Evolutionary conservation across 306 rosid genomes (phyloP).

Genomic region (Lathyrus oleraceus): DNA sequence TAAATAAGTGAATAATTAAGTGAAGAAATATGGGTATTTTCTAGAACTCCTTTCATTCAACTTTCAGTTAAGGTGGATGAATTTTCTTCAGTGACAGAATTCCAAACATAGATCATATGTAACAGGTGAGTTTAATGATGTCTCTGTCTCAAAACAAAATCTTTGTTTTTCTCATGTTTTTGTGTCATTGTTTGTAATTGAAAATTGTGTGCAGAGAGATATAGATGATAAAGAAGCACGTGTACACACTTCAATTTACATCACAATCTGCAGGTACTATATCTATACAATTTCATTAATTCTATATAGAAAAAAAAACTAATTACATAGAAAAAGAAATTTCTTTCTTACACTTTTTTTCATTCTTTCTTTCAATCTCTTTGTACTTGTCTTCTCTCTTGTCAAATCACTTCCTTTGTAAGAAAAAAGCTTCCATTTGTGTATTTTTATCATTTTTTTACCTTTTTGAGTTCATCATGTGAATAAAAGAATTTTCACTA

Average conservation of each 20-base stretch:
- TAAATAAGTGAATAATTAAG: constrained; percentile 62
- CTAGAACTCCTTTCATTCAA: constrained; percentile 31
- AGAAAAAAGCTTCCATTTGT: constrained; percentile 37
- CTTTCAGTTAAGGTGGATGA: constrained; percentile 47
- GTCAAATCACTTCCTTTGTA: constrained; percentile 9
- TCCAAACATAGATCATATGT: constrained; percentile 40
- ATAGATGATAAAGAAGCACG: constrained; percentile 68
- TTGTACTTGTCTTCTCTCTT: constrained; percentile 1
- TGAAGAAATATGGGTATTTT: constrained; percentile 76
- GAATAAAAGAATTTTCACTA: neutral
- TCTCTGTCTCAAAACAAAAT: constrained; percentile 28
- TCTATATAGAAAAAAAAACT: constrained; percentile 1
- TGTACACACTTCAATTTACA: constrained; percentile 56
- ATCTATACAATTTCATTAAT: constrained; percentile 28
- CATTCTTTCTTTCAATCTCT: neutral
- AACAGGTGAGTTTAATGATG: constrained; percentile 38
- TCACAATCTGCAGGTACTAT: constrained; percentile 62
- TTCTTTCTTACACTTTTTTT: constrained; percentile 25
- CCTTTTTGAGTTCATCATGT: neutral
- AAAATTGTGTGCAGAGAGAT: constrained; percentile 48
- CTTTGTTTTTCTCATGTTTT: constrained; percentile 40
- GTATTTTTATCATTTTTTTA: constrained; percentile 15
- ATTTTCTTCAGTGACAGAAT: constrained; percentile 19
- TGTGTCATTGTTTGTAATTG: constrained; percentile 39
- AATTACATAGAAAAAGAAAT: constrained; percentile 36